Percentiles rank a stretch among this genome's conserved stretches.
Evolutionary conservation across 129 eudicot species (phyloP).

Genomic region (Erigeron canadensis): DNA sequence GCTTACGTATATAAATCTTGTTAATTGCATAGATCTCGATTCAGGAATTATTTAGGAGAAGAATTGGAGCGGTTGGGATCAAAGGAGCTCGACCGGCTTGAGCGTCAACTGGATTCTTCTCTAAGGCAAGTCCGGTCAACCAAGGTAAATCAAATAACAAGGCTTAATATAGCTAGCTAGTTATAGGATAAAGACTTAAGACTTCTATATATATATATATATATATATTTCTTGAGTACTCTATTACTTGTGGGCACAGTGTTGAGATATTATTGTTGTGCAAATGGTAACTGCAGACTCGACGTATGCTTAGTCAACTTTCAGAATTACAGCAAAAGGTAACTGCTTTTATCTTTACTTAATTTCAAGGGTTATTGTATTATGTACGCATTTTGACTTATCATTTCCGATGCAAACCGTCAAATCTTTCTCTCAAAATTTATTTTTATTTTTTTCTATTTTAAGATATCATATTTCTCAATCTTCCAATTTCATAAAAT

Average conservation of each 20-base stretch:
- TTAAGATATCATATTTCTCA: too few species aligned
- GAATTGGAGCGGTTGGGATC: constrained; percentile 45
- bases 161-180: too few species aligned
- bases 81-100: constrained; percentile 54
- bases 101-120: constrained; percentile 46
- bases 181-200: too few species aligned
- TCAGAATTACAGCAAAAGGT: constrained; percentile 59
- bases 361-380: neutral
- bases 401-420: too few species aligned
- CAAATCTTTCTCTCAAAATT: too few species aligned
- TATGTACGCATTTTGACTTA: too few species aligned
- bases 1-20: neutral
- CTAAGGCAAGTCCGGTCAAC: constrained; percentile 51
- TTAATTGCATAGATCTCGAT: neutral
- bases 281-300: constrained; percentile 37
- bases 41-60: constrained; percentile 52
- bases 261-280: constrained; percentile 8
- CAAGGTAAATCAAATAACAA: too few species aligned
- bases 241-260: neutral
- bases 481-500: too few species aligned
- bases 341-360: neutral
- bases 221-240: neutral
- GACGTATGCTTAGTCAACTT: constrained; percentile 45
- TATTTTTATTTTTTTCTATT: too few species aligned
- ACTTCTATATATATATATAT: too few species aligned